Evolutionary conservation across 768 basidiomycete genomes (phyloP).

Genomic region (Saitozyma podzolica): DNA sequence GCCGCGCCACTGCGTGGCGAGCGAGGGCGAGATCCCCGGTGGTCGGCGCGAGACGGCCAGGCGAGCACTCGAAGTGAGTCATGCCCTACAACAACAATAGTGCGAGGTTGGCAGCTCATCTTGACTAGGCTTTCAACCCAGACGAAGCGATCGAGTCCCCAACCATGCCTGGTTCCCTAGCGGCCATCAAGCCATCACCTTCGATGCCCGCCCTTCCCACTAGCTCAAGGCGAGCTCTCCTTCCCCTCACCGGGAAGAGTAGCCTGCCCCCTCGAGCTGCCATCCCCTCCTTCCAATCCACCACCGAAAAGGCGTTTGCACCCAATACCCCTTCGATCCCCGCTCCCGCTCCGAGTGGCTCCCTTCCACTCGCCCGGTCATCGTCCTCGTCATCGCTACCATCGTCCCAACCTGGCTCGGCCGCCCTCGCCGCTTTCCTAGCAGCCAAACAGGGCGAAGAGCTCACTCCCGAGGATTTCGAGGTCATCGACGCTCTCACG

Average conservation of each 20-base stretch:
- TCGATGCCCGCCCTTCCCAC: not conserved
- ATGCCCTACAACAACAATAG: not conserved
- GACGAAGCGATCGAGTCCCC: slow-evolving; percentile 3
- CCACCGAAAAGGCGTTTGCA: not conserved
- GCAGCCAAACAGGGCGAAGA: slow-evolving; percentile 35
- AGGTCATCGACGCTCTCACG: slow-evolving; percentile 31
- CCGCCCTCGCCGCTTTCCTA: slow-evolving; percentile 33
- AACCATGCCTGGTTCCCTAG: slow-evolving; percentile 12
- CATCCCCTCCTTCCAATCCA: slow-evolving; percentile 6
- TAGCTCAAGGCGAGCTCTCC: slow-evolving; percentile 1
- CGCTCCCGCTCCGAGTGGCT: not conserved
- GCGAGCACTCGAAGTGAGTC: slow-evolving; percentile 21
- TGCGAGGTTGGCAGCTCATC: not conserved
- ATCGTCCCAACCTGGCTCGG: slow-evolving; percentile 3
- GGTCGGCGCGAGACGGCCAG: slow-evolving; percentile 29
- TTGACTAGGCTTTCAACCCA: not conserved
- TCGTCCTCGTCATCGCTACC: slow-evolving; percentile 21
- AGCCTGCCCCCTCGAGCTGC: slow-evolving; percentile 2
- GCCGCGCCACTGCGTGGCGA: slow-evolving; percentile 18
- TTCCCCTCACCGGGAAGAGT: not conserved
- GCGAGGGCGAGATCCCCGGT: slow-evolving; percentile 29
- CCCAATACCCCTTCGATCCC: slow-evolving; percentile 1
- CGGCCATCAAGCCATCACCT: too few species aligned
- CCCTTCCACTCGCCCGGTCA: not conserved
- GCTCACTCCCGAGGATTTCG: slow-evolving; percentile 32